Base-by-base conservation (phyloP, 2,329 filamentous ascomycete species). In the Talaromyces verruculosus region DNA sequence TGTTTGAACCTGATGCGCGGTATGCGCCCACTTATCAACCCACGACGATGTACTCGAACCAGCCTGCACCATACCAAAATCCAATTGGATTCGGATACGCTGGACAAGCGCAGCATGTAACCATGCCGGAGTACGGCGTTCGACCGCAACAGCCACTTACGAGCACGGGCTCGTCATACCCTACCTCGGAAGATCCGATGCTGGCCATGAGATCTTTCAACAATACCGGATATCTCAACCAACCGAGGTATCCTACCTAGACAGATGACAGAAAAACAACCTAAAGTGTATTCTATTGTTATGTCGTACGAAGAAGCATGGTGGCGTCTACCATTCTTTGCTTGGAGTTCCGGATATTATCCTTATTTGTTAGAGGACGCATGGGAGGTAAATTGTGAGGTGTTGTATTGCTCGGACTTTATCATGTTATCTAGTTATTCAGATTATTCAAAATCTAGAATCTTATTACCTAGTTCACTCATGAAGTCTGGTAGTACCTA, bases 21-120 rank as follows among this genome's bases (percentile, higher is more conserved):
- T 78, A 79, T 71, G 70, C 71, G 64, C 76, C 76, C 37, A 67
- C 76, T 5, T 80, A 80, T 67, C 73, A 72, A 19, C 75, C 77
- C 53, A 68, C 76, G 6, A 33, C 64, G 15, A 63, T 67, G 49
- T 67, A 67, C 43, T 47, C 63, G 19, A 58, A 49, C 17, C 66
- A 62, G 53, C 39, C 66, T 3, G 65, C 71, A 11, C 62, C 73
- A 11, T 80, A 80, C 66, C 75, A 75, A 61, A 72, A 72, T 5
- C 72, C 74, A 11, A 73, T 76, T 45, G 75, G 79, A 70, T 74
- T 72, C 63, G 69, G 72, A 19, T 79, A 79, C 67, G 72, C 75
- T 4, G 74, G 76, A 17, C 76, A 77, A 66, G 43, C 72, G 47
- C 75, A 73, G 43, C 73, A 64, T 35, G 62, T 64, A 22, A 64